Evolutionary conservation across 2,329 filamentous ascomycete genomes (phyloP), one percentile per base, ranked within the genome.

Genomic region (Sporothrix globosa): DNA sequence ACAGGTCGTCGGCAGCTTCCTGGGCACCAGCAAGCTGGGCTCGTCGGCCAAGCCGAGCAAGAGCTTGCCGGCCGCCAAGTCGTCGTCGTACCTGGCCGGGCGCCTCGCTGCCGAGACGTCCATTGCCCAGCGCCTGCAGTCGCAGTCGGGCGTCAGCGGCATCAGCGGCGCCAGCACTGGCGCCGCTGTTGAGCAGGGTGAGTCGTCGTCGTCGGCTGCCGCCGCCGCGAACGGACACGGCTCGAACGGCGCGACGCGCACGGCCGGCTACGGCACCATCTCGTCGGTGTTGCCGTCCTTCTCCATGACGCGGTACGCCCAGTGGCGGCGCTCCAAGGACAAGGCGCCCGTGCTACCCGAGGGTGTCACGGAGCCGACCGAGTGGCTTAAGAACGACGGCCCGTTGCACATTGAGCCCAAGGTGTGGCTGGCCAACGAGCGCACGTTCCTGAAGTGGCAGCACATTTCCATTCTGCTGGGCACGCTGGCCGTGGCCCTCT

Each of bases 391-490:
- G 83, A 96, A 99, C 80, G 87, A 91, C 46, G 95, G 96, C 3
- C 92, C 93, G 48, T 87, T 98, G 74, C 91, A 93, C 78, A 93
- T 99, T 70, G 96, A 99, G 82, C 93, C 93, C 73, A 99, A 99
- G 81, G 95, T 99, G 41, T 99, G 96, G 95, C 90, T 99, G 70
- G 96, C 96, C 69, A 99, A 99, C 80, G 95, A 99, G 82, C 91
- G 96, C 73, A 99, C 96, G 0, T 99, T 97, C 79, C 90, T 99
- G 80, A 98, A 97, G 81, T 99, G 96, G 96, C 92, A 98, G 83
- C 94, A 98, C 79, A 93, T 99, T 76, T 91, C 89, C 73, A 88
- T 99, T 65, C 85, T 99, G 17, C 88, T 99, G 30, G 94, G 93
- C 50, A 90, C 90, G 27, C 82, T 99, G 41, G 92, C 92, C 0